Evolutionary conservation across 73 alveolate genomes (phyloP), one percentile per base, ranked within the genome.

Genomic region (Symbiodinium natans): DNA sequence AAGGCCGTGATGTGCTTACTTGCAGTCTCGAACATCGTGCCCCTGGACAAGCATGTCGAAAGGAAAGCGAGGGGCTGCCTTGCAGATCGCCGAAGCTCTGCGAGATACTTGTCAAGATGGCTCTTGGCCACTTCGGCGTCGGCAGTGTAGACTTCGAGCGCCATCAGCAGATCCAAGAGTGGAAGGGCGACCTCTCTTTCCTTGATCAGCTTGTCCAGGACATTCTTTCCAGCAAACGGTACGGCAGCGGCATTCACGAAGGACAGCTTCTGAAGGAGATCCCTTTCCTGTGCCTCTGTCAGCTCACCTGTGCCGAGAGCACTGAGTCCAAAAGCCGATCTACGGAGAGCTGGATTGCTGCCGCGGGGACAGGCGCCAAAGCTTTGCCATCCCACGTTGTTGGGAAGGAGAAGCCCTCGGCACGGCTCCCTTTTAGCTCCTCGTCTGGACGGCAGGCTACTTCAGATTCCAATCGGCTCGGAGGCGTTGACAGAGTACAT

Each of bases 191-290:
- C 77, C 36, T 59, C 77, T 27, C 34, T 59, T 27, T 59, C 77
- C 34, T 27, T 59, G 34, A 59, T 59, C 34, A 86, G 74, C 93
- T 86, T 75, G 10, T 86, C 83, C 93, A 86, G 56, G 48, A 86
- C 33, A 34, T 54, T 86, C 93, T 86, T 86, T 21, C 93, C 93
- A 21, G 93, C 93, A 34, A 86, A 86, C 13, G 93, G 93, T 19
- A n/a, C 39, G 1, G 93, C 93, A 5, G 93, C 39, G 29, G 29
- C 40, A 46, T 86, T 86, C 80, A 86, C 29, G 83, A 48, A 86
- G 93, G 93, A 86, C 31, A 86, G 68, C 83, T 86, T 86, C 93
- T 75, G 48, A 1, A 39, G 25, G 15, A 82, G 59, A 25, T 85
- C 93, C 38, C 27, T 41, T 13, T 23, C 93, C 56, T 85, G 93